Evolutionary conservation across 108 stramenopile species (phyloP).

Genomic region (Discostella stelligeroides): DNA sequence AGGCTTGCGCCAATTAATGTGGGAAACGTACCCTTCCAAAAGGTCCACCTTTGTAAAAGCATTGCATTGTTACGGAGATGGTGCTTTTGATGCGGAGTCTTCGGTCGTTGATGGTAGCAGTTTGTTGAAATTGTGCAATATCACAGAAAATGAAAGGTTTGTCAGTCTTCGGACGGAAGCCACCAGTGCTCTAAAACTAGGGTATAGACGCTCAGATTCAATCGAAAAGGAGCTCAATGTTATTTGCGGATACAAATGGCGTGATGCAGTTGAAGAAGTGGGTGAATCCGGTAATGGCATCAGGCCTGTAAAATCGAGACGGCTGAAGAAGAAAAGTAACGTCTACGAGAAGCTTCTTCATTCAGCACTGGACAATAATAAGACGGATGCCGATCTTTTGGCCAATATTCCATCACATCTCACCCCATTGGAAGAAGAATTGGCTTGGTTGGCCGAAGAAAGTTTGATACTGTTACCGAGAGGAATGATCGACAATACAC

Average conservation of each 20-base stretch:
- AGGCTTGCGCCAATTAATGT: conserved; percentile 13
- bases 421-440: conserved; percentile 24
- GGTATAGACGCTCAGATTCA: conserved; percentile 31
- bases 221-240: conserved; percentile 25
- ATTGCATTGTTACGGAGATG: conserved; percentile 10
- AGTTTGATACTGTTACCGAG: conserved; percentile 28
- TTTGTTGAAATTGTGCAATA: neutral
- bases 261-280: conserved; percentile 20
- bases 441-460: conserved; percentile 37
- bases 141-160: neutral
- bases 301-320: neutral
- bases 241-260: conserved; percentile 9
- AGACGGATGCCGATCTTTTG: conserved; percentile 4
- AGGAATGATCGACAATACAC: neutral
- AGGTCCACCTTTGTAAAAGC: too few relatives aligned
- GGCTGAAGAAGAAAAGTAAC: conserved; percentile 11
- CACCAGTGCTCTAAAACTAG: conserved; percentile 20
- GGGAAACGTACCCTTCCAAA: neutral
- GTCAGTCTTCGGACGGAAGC: conserved; percentile 18
- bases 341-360: neutral
- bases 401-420: neutral
- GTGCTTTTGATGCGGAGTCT: neutral
- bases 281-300: conserved; percentile 16
- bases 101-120: conserved; percentile 1
- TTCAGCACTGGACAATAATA: conserved; percentile 1